Evolutionary conservation across 2,329 filamentous ascomycete species (phyloP).

Genomic region (Phaeophleospora eucalypticola): DNA sequence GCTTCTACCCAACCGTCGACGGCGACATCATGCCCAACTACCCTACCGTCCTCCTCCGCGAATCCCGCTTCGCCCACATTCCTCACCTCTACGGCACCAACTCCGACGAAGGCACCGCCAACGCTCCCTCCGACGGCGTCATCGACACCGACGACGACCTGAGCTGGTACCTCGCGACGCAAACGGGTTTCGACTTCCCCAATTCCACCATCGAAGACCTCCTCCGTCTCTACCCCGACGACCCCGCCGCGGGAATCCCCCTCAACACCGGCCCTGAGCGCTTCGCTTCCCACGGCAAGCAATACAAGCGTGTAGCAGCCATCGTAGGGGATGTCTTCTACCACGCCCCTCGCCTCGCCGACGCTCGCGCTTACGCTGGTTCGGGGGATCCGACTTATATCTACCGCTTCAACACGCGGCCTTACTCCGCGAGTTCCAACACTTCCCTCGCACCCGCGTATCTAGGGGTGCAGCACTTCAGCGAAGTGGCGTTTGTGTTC

Average conservation of each 20-base stretch:
- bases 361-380: conserved; percentile 49
- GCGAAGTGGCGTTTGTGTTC: conserved; percentile 44
- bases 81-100: conserved; percentile 59
- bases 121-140: conserved; percentile 53
- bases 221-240: conserved; percentile 45
- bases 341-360: conserved; percentile 53
- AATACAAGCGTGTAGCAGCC: conserved; percentile 54
- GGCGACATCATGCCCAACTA: conserved; percentile 53
- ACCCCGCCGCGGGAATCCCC: conserved; percentile 48
- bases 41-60: conserved; percentile 50
- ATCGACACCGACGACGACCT: conserved; percentile 39
- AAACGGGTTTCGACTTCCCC: conserved; percentile 19
- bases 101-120: conserved; percentile 61
- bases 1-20: conserved; percentile 48
- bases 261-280: conserved; percentile 37
- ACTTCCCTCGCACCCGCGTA: conserved; percentile 33
- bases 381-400: conserved; percentile 51
- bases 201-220: conserved; percentile 19
- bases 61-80: conserved; percentile 60
- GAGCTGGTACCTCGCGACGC: conserved; percentile 13
- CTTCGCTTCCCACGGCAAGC: conserved; percentile 35
- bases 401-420: conserved; percentile 59
- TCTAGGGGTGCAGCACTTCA: conserved; percentile 52
- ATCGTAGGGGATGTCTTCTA: conserved; percentile 54
- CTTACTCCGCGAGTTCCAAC: conserved; percentile 35